Evolutionary conservation across 441 rosid species (phyloP).

Genomic region (Codiaeum variegatum): DNA sequence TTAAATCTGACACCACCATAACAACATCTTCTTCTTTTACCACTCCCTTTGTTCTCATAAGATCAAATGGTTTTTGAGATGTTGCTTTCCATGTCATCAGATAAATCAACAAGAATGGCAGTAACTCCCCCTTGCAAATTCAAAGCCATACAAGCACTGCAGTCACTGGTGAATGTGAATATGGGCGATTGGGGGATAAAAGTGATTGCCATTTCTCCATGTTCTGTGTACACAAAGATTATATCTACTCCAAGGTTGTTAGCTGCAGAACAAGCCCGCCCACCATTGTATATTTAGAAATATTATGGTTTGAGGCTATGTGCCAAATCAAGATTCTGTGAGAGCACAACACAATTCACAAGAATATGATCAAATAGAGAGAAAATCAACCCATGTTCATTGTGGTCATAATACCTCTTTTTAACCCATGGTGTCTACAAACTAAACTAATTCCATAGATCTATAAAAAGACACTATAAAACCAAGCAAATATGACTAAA

Average conservation of each 20-base stretch:
- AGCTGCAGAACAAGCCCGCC: constrained; percentile 45
- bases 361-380: neutral
- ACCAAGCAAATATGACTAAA: neutral
- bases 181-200: constrained; percentile 82
- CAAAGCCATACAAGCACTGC: constrained; percentile 62
- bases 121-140: constrained; percentile 90
- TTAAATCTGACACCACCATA: constrained; percentile 82
- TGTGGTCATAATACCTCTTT: neutral
- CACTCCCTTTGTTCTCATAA: constrained; percentile 80
- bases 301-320: too few species aligned
- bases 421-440: neutral
- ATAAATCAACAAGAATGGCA: constrained; percentile 69
- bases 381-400: neutral
- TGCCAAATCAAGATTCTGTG: neutral
- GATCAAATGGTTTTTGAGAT: constrained; percentile 62
- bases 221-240: constrained; percentile 72
- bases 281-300: neutral
- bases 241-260: constrained; percentile 85
- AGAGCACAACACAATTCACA: neutral
- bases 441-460: neutral
- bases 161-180: constrained; percentile 70
- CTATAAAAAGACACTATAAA: too few species aligned
- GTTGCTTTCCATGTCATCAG: constrained; percentile 83
- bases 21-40: constrained; percentile 75
- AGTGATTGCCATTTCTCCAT: constrained; percentile 82